Conservation (phyloP, 371 early-diverging fungal species). For the Chytridiales sp. region DNA sequence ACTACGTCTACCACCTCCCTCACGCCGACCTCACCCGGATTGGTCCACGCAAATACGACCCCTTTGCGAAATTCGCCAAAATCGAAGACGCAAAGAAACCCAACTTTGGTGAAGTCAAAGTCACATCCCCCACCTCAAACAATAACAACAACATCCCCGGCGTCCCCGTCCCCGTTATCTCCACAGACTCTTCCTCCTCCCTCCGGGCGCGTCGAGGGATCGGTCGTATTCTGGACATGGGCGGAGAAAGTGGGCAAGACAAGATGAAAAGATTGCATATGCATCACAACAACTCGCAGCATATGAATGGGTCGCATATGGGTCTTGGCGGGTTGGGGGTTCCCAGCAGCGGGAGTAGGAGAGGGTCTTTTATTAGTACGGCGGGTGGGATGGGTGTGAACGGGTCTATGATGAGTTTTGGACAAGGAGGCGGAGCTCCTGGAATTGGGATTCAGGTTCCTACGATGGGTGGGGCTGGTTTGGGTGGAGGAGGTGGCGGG, state of each 20-base stretch:
- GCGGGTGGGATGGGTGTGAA: too few species aligned
- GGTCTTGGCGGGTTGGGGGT: constrained; percentile 2
- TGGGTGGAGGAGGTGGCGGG: too few species aligned
- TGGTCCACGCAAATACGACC: constrained; percentile 38
- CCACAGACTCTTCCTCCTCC: not conserved
- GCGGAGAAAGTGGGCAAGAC: constrained; percentile 2
- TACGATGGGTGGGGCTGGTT: too few species aligned
- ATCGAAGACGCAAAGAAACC: not conserved
- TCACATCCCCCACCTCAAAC: not conserved
- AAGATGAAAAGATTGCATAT: constrained; percentile 4
- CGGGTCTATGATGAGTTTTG: too few species aligned
- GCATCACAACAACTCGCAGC: constrained; percentile 10
- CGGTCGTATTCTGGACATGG: constrained; percentile 16
- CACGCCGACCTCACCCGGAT: constrained; percentile 43
- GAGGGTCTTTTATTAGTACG: too few species aligned
- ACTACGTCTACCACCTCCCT: constrained; percentile 52
- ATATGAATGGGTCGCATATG: constrained; percentile 6
- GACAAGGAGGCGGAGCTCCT: too few species aligned
- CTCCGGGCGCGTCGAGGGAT: constrained; percentile 5
- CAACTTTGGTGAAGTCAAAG: constrained; percentile 1
- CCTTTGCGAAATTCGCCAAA: constrained; percentile 30
- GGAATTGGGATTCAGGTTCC: too few species aligned
- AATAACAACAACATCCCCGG: constrained; percentile 1
- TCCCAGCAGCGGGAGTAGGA: not conserved
- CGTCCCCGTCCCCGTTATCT: constrained; percentile 3